Conservation (phyloP, 805 yeast genomes). For the Yamadazyma nakazawae region DNA sequence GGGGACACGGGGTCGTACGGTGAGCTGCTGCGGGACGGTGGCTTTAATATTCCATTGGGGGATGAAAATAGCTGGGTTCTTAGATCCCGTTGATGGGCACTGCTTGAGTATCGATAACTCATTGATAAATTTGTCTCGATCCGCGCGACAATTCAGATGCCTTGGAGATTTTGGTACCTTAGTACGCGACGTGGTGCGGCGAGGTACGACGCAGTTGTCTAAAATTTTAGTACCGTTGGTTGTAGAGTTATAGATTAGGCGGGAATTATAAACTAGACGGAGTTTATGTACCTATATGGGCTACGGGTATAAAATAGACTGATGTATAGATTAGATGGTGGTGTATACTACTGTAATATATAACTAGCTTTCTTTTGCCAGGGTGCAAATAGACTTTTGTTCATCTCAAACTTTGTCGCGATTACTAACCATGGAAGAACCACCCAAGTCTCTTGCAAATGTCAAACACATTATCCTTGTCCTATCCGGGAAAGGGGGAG, state of each 20-base stretch:
- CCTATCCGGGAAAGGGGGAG: conserved; percentile 95
- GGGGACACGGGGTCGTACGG: conserved; percentile 35
- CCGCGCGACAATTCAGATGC: not conserved
- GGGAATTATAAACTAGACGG: no score
- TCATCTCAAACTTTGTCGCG: not conserved
- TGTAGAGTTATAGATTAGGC: no score
- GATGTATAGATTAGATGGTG: no score
- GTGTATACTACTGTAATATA: no score
- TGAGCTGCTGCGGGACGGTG: conserved; percentile 28
- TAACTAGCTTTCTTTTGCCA: no score
- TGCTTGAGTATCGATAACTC: conserved; percentile 28
- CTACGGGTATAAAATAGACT: no score
- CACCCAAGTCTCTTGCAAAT: conserved; percentile 36
- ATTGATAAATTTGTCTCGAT: conserved; percentile 8
- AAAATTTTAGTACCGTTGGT: no score
- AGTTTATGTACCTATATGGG: no score
- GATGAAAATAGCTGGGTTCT: conserved; percentile 39
- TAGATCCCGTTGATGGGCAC: conserved; percentile 41
- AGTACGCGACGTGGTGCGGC: not conserved
- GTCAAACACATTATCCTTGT: conserved; percentile 79
- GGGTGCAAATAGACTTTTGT: no score
- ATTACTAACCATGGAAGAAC: conserved; percentile 7
- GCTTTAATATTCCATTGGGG: conserved; percentile 16
- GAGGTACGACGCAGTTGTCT: not conserved
- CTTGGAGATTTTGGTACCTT: not conserved